Base-by-base conservation (phyloP, 2,329 filamentous ascomycete genomes). In the Phialocephala subalpina region DNA sequence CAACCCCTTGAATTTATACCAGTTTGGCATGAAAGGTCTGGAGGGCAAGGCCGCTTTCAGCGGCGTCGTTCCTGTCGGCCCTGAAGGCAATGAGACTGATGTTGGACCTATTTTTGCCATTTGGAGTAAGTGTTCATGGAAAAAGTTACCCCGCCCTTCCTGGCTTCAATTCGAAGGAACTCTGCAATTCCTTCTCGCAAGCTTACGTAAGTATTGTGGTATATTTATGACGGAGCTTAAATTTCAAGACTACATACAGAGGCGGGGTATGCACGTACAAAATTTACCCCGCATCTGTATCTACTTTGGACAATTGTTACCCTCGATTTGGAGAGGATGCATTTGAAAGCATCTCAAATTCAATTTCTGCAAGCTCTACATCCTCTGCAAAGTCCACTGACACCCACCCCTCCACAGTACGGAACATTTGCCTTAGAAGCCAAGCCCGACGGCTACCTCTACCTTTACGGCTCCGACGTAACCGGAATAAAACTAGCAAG, bases 401-500 rank as follows among this genome's bases (percentile, higher is more conserved):
- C 40, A 16, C 40, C 18, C 8, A 45, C 40, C 18, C 40, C 9
- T 20, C 6, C 9, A 45, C 4, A 63, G 11, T 63, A 63, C 38
- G 62, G 62, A 16, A 49, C 49, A 2, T 63, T 63, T 20, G 62
- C 53, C 11, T 33, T 63, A n/a, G 18, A 14, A 20, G 49, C 35
- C 3, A 25, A 42, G 29, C 14, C 29, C 42, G 62, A 59, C 57
- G 40, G 62, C 11, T 63, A 63, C 57, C 20, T 63, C 14, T 63
- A 63, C 20, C 40, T 63, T n/a, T 52, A 36, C 33, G 62, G 62
- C 6, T 25, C 36, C 22, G 62, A 63, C 25, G 47, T 33, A 14
- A 63, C 62, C 9, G 62, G 58, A 3, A 45, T 65, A 14, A 65
- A 65, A 36, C 11, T 65, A 40, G 63, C 63, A 9, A 16, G 63